Evolutionary conservation across 192 early-diverging fungal species (phyloP).

Genomic region (Coemansia sp.): DNA sequence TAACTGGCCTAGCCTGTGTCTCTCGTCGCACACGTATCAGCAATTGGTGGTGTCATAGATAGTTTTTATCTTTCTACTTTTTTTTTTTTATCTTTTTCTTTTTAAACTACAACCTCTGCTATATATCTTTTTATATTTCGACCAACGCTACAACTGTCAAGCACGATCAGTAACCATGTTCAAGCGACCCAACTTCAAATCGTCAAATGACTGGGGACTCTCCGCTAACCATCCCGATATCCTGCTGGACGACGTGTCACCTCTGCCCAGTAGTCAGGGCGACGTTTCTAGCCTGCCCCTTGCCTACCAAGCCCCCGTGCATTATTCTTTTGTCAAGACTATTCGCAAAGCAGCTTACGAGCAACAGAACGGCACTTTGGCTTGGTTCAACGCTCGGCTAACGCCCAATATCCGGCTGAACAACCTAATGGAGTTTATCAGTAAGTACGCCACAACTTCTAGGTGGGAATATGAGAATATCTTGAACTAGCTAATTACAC

Average conservation of each 20-base stretch:
- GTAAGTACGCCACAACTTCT: conserved; percentile 16
- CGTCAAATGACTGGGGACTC: conserved; percentile 15
- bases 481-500: neutral
- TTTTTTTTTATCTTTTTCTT: neutral
- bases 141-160: neutral
- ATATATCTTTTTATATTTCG: neutral
- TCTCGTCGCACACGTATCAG: neutral
- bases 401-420: conserved; percentile 9
- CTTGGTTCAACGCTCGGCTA: conserved; percentile 34
- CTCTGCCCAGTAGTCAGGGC: conserved; percentile 21
- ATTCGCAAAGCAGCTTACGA: conserved; percentile 13
- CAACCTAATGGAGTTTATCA: conserved; percentile 14
- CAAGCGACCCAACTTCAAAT: conserved; percentile 3
- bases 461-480: neutral
- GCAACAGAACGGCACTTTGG: conserved; percentile 7
- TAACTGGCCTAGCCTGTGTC: neutral
- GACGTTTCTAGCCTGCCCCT: conserved; percentile 25
- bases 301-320: conserved; percentile 20
- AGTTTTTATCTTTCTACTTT: neutral
- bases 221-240: conserved; percentile 23
- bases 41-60: neutral
- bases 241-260: conserved; percentile 21
- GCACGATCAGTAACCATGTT: conserved; percentile 18
- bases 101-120: too few relatives aligned
- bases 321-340: conserved; percentile 15